Base-by-base conservation (phyloP, 148 eudicot species). In the Mesembryanthemum crystallinum region DNA sequence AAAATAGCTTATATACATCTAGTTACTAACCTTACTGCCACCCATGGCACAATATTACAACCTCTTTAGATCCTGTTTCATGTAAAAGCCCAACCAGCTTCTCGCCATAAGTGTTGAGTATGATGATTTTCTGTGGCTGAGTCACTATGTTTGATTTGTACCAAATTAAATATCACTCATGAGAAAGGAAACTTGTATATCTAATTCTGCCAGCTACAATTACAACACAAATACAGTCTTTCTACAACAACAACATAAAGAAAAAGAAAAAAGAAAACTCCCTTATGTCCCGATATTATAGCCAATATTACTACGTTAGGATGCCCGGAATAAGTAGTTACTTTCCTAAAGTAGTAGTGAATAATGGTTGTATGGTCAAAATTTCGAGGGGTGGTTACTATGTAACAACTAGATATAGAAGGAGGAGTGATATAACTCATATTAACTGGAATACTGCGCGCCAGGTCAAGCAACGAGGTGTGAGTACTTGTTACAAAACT, bases 21-120 rank as follows among this genome's bases (percentile, higher is more conserved):
- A 7, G 30, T 33, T 20, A 70, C 85, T n/a, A 62, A 92, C 95
- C 96, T 92, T 92, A 57, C 78, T 45, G 64, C 84, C 62, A 90
- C 62, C 97, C 97, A 73, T 90, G 97, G 80, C 97, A 92, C 67
- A 88, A 65, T 15, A 92, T 73, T 55, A 90, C 89, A 57, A 92
- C 77, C 52, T 87, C 91, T 54, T 73, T 73, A 23, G 96, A 90
- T 52, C 88, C 88, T 59, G 93, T 84, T 70, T 92, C 96, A 77
- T 88, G 91, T 47, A 92, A 73, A 37, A 85, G 33, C 61, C 96
- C 97, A 24, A 87, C 89, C 68, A 92, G 86, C 76, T 88, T 87
- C 77, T 92, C 96, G 35, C 85, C 84, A n/a, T 78, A 32, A 57
- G 75, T 78, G 73, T 92, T 92, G 58, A 71, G 69, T 74, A 92